Evolutionary conservation across 169 alveolate genomes (phyloP).

Genomic region (Plasmodium adleri): DNA sequence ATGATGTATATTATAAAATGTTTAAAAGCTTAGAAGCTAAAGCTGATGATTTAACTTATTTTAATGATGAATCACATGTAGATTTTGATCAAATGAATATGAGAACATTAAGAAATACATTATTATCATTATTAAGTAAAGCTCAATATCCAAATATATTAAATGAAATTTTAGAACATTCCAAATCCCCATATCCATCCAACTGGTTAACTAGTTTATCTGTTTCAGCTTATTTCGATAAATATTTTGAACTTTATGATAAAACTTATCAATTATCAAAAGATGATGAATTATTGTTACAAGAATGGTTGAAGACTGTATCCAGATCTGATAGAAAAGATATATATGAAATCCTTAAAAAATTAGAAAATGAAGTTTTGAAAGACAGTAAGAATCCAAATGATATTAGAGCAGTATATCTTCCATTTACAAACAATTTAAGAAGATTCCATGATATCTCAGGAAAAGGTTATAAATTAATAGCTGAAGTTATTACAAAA

Average conservation of each 20-base stretch:
- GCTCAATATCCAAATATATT: constrained; percentile 53
- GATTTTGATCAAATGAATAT: constrained; percentile 74
- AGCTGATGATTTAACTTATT: constrained; percentile 72
- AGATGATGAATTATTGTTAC: constrained; percentile 79
- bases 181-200: constrained; percentile 69
- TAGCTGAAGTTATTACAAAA: constrained; percentile 86
- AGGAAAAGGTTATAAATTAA: constrained; percentile 88
- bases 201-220: constrained; percentile 62
- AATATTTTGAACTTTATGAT: constrained; percentile 42
- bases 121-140: constrained; percentile 47
- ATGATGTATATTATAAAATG: constrained; percentile 18
- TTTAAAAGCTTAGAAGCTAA: constrained; percentile 12
- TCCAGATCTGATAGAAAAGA: constrained; percentile 81
- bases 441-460: constrained; percentile 82
- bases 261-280: constrained; percentile 51
- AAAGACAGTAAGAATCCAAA: constrained; percentile 86
- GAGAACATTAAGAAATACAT: constrained; percentile 61
- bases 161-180: constrained; percentile 36
- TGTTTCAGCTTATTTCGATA: constrained; percentile 53
- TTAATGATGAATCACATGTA: constrained; percentile 69
- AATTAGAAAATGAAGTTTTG: constrained; percentile 77
- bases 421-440: constrained; percentile 85
- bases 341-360: constrained; percentile 79
- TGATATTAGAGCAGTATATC: constrained; percentile 84
- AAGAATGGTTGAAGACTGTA: constrained; percentile 86